Conservation (phyloP, 2,329 filamentous ascomycete genomes). For the Cytospora piceae region DNA sequence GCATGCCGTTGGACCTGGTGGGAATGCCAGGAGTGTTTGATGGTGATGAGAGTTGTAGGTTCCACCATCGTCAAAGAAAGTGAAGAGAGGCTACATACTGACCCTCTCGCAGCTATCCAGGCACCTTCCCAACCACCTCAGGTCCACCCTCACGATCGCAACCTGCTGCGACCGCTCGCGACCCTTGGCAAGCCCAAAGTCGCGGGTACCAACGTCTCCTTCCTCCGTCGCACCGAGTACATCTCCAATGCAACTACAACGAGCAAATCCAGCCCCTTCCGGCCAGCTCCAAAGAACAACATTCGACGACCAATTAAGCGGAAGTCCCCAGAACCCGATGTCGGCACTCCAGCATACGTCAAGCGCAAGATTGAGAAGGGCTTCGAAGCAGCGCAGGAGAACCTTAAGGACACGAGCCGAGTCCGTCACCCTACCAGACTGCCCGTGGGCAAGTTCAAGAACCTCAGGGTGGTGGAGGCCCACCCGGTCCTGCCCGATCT, state of each 20-base stretch:
- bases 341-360: slow-evolving; percentile 67
- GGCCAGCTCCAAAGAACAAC: slow-evolving; percentile 31
- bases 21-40: slow-evolving; percentile 95
- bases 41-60: slow-evolving; percentile 87
- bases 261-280: slow-evolving; percentile 27
- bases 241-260: slow-evolving; percentile 58
- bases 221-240: slow-evolving; percentile 95
- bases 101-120: slow-evolving; percentile 72
- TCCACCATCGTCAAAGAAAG: background rate
- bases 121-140: slow-evolving; percentile 71
- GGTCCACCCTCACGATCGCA: slow-evolving; percentile 81
- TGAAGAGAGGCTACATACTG: background rate
- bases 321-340: slow-evolving; percentile 61
- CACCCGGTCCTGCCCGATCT: slow-evolving; percentile 67
- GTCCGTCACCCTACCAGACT: slow-evolving; percentile 62
- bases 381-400: slow-evolving; percentile 58
- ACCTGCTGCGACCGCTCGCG: slow-evolving; percentile 80
- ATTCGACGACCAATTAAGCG: slow-evolving; percentile 49
- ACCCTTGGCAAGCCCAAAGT: slow-evolving; percentile 83
- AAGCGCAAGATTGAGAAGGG: slow-evolving; percentile 68
- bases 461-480: slow-evolving; percentile 62
- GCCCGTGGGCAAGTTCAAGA: slow-evolving; percentile 37
- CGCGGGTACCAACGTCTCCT: slow-evolving; percentile 80
- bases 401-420: slow-evolving; percentile 57
- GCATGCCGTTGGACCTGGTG: slow-evolving; percentile 94